Evolutionary conservation across 352 stramenopile species (phyloP).

Genomic region (Phytophthora rubi): DNA sequence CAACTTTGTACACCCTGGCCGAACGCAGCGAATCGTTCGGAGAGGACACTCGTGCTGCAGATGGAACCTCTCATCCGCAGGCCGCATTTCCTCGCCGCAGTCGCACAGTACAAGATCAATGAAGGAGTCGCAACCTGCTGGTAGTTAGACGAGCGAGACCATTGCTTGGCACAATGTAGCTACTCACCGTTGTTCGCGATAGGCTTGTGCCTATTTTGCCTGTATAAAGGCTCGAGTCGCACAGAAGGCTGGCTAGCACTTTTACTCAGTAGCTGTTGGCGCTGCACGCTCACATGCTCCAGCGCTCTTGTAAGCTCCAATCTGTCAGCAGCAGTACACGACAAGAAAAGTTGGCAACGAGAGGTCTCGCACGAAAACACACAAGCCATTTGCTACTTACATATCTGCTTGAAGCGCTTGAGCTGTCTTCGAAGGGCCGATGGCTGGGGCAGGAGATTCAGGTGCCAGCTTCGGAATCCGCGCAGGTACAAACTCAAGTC

Average conservation of each 20-base stretch:
- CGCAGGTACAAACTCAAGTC: slow-evolving; percentile 39
- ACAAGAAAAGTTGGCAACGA: not conserved
- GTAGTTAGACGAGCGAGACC: slow-evolving; percentile 3
- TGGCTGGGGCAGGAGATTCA: not conserved
- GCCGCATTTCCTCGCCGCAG: slow-evolving; percentile 62
- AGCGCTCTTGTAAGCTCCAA: slow-evolving; percentile 45
- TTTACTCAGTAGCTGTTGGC: slow-evolving; percentile 40
- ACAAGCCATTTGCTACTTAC: slow-evolving; percentile 4
- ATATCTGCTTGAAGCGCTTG: slow-evolving; percentile 26
- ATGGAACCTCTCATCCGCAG: slow-evolving; percentile 43
- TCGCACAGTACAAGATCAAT: slow-evolving; percentile 49
- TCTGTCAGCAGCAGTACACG: slow-evolving; percentile 17
- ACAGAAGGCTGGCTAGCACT: slow-evolving; percentile 30
- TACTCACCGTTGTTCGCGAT: slow-evolving; percentile 17
- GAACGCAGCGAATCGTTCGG: slow-evolving; percentile 49
- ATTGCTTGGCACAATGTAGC: not conserved
- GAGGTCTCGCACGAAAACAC: not conserved
- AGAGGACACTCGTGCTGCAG: slow-evolving; percentile 44
- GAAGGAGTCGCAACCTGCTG: slow-evolving; percentile 17
- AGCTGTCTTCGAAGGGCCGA: slow-evolving; percentile 21
- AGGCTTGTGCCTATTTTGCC: slow-evolving; percentile 4
- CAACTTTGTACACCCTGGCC: slow-evolving; percentile 45
- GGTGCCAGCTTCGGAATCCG: slow-evolving; percentile 32
- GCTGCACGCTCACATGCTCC: slow-evolving; percentile 45
- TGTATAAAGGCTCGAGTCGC: slow-evolving; percentile 13